Evolutionary conservation across 306 rosid genomes (phyloP).

Genomic region (Prosopis cineraria): DNA sequence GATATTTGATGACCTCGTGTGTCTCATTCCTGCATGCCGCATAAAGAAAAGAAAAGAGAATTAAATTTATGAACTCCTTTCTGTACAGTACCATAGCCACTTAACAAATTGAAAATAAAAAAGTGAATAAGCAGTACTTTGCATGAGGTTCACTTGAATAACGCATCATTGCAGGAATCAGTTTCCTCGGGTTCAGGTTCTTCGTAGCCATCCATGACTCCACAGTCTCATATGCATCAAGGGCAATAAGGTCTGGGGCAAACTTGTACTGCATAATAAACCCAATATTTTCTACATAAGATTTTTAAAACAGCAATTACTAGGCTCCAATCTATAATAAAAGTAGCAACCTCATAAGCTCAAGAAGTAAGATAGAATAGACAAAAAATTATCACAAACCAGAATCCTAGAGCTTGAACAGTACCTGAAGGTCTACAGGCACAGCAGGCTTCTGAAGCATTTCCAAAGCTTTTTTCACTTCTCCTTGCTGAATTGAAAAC

Average conservation of each 20-base stretch:
- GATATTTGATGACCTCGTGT: slow-evolving; percentile 95
- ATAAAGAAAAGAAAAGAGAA: not conserved
- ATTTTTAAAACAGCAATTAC: slow-evolving; percentile 22
- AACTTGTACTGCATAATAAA: slow-evolving; percentile 76
- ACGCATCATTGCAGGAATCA: slow-evolving; percentile 99
- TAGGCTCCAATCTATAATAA: slow-evolving; percentile 11
- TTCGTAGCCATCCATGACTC: slow-evolving; percentile 95
- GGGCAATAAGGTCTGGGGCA: slow-evolving; percentile 95
- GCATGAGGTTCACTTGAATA: slow-evolving; percentile 99
- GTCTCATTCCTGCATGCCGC: slow-evolving; percentile 87
- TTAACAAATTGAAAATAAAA: slow-evolving; percentile 36
- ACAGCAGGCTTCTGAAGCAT: slow-evolving; percentile 89
- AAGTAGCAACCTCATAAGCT: slow-evolving; percentile 1
- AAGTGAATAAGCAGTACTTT: slow-evolving; percentile 55
- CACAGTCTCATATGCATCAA: slow-evolving; percentile 98
- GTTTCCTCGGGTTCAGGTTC: slow-evolving; percentile 91
- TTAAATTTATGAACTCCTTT: slow-evolving; percentile 23
- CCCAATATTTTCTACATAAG: slow-evolving; percentile 4
- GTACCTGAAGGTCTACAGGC: slow-evolving; percentile 85
- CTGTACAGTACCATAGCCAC: slow-evolving; percentile 17
- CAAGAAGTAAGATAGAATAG: slow-evolving; percentile 19
- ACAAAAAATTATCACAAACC: slow-evolving; percentile 2
- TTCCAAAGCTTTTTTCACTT: slow-evolving; percentile 92
- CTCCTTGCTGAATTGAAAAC: slow-evolving; percentile 77
- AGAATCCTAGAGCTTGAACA: slow-evolving; percentile 27